Evolutionary conservation across 169 alveolate species (phyloP).

Genomic region (Plasmodium inui): DNA sequence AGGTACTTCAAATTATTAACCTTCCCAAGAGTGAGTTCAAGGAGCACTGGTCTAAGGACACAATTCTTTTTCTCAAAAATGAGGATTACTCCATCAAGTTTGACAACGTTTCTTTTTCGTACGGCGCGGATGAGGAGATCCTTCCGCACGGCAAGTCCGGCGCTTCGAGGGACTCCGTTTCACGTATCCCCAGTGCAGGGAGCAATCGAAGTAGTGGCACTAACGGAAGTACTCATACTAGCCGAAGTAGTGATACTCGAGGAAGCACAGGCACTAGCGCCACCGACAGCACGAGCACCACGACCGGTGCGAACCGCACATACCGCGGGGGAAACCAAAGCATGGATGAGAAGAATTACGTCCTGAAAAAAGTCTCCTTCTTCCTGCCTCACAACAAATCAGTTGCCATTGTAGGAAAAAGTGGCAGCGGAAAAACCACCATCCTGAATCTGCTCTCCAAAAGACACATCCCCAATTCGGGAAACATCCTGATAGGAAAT

Average conservation of each 20-base stretch:
- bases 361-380: slow-evolving; percentile 43
- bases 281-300: background rate
- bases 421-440: slow-evolving; percentile 96
- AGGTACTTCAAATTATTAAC: slow-evolving; percentile 66
- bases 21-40: slow-evolving; percentile 45
- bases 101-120: slow-evolving; percentile 64
- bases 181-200: background rate
- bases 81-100: slow-evolving; percentile 26
- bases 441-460: slow-evolving; percentile 90
- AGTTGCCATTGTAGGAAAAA: slow-evolving; percentile 94
- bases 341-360: background rate
- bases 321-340: background rate
- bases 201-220: background rate
- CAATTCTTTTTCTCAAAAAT: slow-evolving; percentile 32
- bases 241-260: background rate
- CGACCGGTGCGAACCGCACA: background rate
- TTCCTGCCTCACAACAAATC: slow-evolving; percentile 76
- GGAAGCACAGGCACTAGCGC: background rate
- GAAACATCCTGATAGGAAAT: slow-evolving; percentile 81
- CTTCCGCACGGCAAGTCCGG: background rate
- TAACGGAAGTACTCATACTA: background rate
- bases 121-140: background rate
- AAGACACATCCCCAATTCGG: slow-evolving; percentile 86
- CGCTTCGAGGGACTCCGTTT: background rate
- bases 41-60: slow-evolving; percentile 23